phyloP scores from a whole-genome alignment of 306 rosid species.

The Rosa multiflora region DNA sequence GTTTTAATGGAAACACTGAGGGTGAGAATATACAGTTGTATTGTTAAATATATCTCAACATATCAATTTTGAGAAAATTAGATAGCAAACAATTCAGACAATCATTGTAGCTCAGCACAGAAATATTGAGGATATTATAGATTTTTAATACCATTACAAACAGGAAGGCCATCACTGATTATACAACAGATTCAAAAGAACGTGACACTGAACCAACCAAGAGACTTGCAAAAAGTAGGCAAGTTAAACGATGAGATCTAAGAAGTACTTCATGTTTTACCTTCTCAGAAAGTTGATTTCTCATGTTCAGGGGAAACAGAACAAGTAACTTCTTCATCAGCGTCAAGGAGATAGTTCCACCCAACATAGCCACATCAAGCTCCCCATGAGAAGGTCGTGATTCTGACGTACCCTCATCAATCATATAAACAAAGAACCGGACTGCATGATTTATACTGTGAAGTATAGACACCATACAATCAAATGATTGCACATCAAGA shows the following conservation, averaged over 20 bases:
- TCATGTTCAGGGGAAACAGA: conserved; percentile 60
- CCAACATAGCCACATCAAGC: conserved; percentile 36
- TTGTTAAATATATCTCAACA: neutral
- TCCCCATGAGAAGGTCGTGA: conserved; percentile 38
- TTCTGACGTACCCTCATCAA: conserved; percentile 34
- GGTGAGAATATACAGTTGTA: neutral
- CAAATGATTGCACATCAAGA: conserved; percentile 60
- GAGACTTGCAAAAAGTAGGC: neutral
- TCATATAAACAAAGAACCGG: conserved; percentile 50
- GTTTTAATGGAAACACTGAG: neutral
- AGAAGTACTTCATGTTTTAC: conserved; percentile 31
- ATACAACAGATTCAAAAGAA: conserved; percentile 17
- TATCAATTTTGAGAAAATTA: neutral
- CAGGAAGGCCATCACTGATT: neutral
- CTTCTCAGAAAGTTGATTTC: conserved; percentile 52
- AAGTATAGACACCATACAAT: conserved; percentile 65
- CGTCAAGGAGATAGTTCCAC: conserved; percentile 43
- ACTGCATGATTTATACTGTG: conserved; percentile 60
- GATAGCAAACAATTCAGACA: neutral
- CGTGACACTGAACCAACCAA: neutral
- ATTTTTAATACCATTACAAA: neutral
- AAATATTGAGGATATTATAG: neutral
- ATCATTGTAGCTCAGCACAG: neutral
- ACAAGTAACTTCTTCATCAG: conserved; percentile 62
- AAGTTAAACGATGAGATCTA: neutral